Percentiles rank a stretch among this genome's conserved stretches.
phyloP scores from a whole-genome alignment of 805 yeast genomes.

The Scheffersomyces ergatensis region DNA sequence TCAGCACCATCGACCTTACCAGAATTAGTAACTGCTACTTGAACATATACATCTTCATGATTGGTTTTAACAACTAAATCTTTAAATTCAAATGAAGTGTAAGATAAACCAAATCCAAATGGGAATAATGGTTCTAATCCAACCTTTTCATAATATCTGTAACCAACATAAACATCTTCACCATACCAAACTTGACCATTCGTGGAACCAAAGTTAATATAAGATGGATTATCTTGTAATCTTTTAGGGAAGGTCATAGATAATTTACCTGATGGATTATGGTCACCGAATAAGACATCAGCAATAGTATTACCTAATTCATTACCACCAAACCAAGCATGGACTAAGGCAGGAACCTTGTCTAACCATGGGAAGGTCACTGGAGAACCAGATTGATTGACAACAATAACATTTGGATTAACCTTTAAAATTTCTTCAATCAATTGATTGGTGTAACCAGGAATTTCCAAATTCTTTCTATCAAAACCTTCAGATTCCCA shows the following conservation, averaged over 20 bases:
- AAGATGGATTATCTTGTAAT: conserved; percentile 56
- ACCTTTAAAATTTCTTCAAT: conserved; percentile 43
- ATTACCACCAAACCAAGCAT: conserved; percentile 38
- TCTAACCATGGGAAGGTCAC: conserved; percentile 54
- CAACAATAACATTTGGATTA: conserved; percentile 51
- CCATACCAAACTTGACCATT: conserved; percentile 58
- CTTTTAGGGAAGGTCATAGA: conserved; percentile 54
- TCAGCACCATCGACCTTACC: conserved; percentile 52
- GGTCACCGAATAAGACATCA: conserved; percentile 58
- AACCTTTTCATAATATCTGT: conserved; percentile 56
- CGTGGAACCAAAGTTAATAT: conserved; percentile 47
- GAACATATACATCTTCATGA: conserved; percentile 24
- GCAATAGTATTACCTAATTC: conserved; percentile 60
- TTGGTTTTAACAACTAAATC: conserved; percentile 30
- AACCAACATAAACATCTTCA: conserved; percentile 66
- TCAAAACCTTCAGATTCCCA: conserved; percentile 65
- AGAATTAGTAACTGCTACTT: conserved; percentile 46
- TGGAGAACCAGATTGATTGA: conserved; percentile 62
- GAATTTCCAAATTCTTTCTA: conserved; percentile 48
- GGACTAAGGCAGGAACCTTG: conserved; percentile 23
- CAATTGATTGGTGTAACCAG: conserved; percentile 46
- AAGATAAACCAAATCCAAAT: conserved; percentile 64
- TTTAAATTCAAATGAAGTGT: conserved; percentile 46
- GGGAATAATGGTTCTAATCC: conserved; percentile 51
- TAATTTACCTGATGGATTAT: conserved; percentile 59